Base-by-base conservation (phyloP, 257 asterid genomes). In the Salvia splendens region DNA sequence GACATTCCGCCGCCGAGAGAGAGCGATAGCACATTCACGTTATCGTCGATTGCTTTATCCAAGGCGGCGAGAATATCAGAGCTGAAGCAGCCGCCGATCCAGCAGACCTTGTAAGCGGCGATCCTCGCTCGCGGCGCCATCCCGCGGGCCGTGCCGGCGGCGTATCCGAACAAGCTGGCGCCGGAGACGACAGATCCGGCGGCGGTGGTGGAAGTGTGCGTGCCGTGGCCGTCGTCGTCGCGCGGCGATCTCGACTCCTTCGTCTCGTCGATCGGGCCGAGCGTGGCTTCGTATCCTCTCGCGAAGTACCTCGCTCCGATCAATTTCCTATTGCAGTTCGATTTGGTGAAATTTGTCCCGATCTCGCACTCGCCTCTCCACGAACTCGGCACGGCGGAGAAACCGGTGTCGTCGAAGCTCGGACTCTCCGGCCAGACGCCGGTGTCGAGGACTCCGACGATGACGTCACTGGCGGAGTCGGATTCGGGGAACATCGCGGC, bases 371-470 rank as follows among this genome's bases (percentile, higher is more conserved):
- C 81, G 0, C 99, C 97, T 75, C 65, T 94, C 99, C 99, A 94
- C 0, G 84, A 79, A 59, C 51, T 76, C 2, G 97, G 99, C 0
- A 90, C 52, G 1, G 95, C 79, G 5, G 89, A 89, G 55, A 90
- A 55, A 0, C 95, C 99, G 46, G 75, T 64, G 32, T 90, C 99
- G 7, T 80, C 89, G 51, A 67, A 91, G 50, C 99, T 91, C 79
- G 84, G 89, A 77, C 95, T 85, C 56, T 91, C 99, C 8, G 99
- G 99, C 97, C 99, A 94, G 4, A 77, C 91, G 0, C 99, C 99
- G 8, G 96, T 91, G 64, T 94, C 99, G 5, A 94, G 58, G 47
- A 91, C 95, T 0, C 89, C 97, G 28, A 94, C 75, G 4, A 87
- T n/a, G 1, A 94, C 89, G 0, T 94, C 95, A 43, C 92, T 73